These are phyloP conservation scores for Colletotrichum musicola DNA, from an alignment of 2,329 filamentous ascomycete species.

Conservation along the genomic window DNA sequence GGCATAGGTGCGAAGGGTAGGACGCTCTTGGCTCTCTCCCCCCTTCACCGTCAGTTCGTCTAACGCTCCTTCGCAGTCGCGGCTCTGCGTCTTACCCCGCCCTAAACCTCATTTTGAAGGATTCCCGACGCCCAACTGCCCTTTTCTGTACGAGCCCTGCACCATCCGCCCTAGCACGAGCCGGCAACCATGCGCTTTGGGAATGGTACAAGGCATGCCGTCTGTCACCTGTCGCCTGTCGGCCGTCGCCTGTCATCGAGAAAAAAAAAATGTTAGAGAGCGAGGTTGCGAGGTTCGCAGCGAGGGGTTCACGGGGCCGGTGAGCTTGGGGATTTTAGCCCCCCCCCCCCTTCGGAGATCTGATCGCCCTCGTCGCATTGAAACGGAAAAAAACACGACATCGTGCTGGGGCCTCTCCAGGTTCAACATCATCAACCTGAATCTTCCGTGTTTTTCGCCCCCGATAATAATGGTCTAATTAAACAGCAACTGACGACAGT, in stretches of 20 bases:
- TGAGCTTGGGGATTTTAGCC: too few relatives aligned
- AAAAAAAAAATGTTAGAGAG: not conserved
- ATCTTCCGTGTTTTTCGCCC: not conserved
- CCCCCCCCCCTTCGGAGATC: too few relatives aligned
- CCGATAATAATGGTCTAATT: not conserved
- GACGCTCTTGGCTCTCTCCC: too few relatives aligned
- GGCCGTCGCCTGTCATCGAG: too few relatives aligned
- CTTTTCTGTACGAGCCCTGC: constrained; percentile 22
- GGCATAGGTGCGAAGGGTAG: too few relatives aligned
- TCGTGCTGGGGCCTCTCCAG: not conserved
- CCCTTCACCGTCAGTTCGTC: constrained; percentile 30
- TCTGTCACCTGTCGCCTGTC: not conserved
- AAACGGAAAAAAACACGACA: constrained; percentile 2
- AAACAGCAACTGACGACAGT: constrained; percentile 13
- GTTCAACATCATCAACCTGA: constrained; percentile 1
- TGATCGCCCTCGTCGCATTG: not conserved
- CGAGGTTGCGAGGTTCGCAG: not conserved
- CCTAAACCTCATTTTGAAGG: constrained; percentile 30
- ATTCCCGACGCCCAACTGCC: constrained; percentile 7
- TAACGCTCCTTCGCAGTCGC: constrained; percentile 17
- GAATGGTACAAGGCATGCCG: not conserved
- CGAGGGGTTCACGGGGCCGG: too few relatives aligned
- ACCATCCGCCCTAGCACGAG: constrained; percentile 6
- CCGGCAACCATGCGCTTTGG: constrained; percentile 5
- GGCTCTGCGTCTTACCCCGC: constrained; percentile 33